Evolutionary conservation across 1,284 basidiomycete genomes (phyloP).

Genomic region (Leccinum pachyderme): DNA sequence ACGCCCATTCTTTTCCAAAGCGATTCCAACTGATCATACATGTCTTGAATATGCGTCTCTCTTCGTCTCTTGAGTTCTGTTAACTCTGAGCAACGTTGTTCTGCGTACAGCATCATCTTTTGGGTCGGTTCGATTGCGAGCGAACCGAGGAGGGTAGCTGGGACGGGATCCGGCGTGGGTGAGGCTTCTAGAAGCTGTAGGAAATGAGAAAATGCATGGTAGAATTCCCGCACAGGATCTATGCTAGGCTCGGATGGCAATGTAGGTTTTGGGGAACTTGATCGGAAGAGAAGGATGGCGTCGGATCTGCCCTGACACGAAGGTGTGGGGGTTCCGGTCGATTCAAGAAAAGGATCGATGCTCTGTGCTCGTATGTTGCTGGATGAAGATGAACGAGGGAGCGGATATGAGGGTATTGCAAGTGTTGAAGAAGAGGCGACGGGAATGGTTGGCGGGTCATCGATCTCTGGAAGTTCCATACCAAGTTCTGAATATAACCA

Average conservation of each 20-base stretch:
- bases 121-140: slow-evolving; percentile 69
- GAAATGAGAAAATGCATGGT: slow-evolving; percentile 61
- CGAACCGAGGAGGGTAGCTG: slow-evolving; percentile 39
- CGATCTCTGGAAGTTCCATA: slow-evolving; percentile 52
- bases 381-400: slow-evolving; percentile 41
- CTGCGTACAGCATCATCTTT: slow-evolving; percentile 63
- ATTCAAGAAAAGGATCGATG: slow-evolving; percentile 52
- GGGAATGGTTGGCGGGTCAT: slow-evolving; percentile 32
- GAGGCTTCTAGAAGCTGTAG: slow-evolving; percentile 61
- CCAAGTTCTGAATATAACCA: slow-evolving; percentile 80
- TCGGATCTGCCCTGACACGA: slow-evolving; percentile 36
- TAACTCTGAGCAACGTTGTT: slow-evolving; percentile 53
- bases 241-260: slow-evolving; percentile 20
- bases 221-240: slow-evolving; percentile 42
- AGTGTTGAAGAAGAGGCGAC: slow-evolving; percentile 39
- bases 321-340: slow-evolving; percentile 47
- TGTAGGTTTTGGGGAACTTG: slow-evolving; percentile 29
- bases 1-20: slow-evolving; percentile 81
- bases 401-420: slow-evolving; percentile 31
- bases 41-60: slow-evolving; percentile 76
- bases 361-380: slow-evolving; percentile 30
- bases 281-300: slow-evolving; percentile 25
- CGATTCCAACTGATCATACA: slow-evolving; percentile 83
- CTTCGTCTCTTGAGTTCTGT: slow-evolving; percentile 67
- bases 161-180: slow-evolving; percentile 37